phyloP scores from a whole-genome alignment of 192 early-diverging fungal genomes.

The Phycomyces nitens region DNA sequence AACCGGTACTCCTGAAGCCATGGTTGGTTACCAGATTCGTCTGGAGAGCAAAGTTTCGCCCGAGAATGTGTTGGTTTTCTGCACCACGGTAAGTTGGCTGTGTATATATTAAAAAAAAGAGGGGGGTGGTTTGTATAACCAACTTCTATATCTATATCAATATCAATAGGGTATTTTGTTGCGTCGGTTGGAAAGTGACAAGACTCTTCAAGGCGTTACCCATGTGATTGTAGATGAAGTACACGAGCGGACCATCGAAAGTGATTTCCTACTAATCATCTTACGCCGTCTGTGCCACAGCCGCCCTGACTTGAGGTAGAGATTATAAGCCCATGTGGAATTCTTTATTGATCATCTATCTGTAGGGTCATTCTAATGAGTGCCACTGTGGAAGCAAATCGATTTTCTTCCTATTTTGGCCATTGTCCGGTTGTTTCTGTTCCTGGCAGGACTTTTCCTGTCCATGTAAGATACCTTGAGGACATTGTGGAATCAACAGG shows the following conservation, averaged over 20 bases:
- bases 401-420: constrained; percentile 60
- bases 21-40: constrained; percentile 76
- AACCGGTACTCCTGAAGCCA: constrained; percentile 46
- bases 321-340: constrained; percentile 7
- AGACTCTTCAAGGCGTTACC: constrained; percentile 51
- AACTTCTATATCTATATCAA: too few relatives aligned
- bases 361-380: constrained; percentile 63
- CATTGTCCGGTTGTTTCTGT: constrained; percentile 57
- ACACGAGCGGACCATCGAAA: constrained; percentile 73
- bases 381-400: constrained; percentile 66
- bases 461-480: constrained; percentile 60
- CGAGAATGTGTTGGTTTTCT: constrained; percentile 66
- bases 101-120: neutral
- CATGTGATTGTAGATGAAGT: constrained; percentile 79
- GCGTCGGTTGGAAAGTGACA: constrained; percentile 62
- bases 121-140: too few relatives aligned
- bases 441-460: constrained; percentile 58
- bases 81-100: constrained; percentile 56
- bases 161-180: constrained; percentile 63
- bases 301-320: constrained; percentile 52
- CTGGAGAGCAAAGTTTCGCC: constrained; percentile 51
- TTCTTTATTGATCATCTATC: neutral
- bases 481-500: constrained; percentile 59
- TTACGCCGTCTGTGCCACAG: constrained; percentile 49
- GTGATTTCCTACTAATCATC: constrained; percentile 71